These are phyloP conservation scores for Syzygium jambos DNA, from an alignment of 345 rosid genomes.

Conservation along the genomic window DNA sequence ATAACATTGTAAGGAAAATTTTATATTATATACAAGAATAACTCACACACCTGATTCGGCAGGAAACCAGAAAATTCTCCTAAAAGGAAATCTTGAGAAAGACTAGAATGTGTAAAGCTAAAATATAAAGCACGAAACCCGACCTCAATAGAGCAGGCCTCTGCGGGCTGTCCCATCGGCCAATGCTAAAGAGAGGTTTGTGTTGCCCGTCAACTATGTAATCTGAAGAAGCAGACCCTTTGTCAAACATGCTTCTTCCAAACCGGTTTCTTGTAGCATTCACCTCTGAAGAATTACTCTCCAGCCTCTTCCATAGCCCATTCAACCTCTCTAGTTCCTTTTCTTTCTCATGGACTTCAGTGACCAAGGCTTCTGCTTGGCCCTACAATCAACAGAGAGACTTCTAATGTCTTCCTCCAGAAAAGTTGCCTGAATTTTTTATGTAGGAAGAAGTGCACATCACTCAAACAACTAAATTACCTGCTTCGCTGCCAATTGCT, in stretches of 20 bases:
- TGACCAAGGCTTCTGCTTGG: slow-evolving; percentile 81
- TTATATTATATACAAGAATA: background rate
- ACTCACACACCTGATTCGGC: background rate
- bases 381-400: slow-evolving; percentile 28
- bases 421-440: background rate
- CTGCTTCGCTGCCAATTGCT: slow-evolving; percentile 90
- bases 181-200: slow-evolving; percentile 47
- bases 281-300: slow-evolving; percentile 41
- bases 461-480: slow-evolving; percentile 13
- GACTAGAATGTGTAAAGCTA: slow-evolving; percentile 66
- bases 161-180: slow-evolving; percentile 50
- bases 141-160: slow-evolving; percentile 76
- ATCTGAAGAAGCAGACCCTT: slow-evolving; percentile 44
- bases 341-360: slow-evolving; percentile 65
- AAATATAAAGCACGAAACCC: slow-evolving; percentile 76
- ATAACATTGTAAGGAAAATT: background rate
- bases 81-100: slow-evolving; percentile 88
- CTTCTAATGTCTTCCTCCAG: background rate
- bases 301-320: slow-evolving; percentile 49
- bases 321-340: slow-evolving; percentile 71
- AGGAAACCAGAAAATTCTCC: slow-evolving; percentile 5
- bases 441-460: background rate
- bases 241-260: slow-evolving; percentile 52
- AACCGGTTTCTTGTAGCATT: slow-evolving; percentile 60
- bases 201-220: slow-evolving; percentile 27